Base-by-base conservation (phyloP, 768 basidiomycete species). In the Leccinum incarnatum region DNA sequence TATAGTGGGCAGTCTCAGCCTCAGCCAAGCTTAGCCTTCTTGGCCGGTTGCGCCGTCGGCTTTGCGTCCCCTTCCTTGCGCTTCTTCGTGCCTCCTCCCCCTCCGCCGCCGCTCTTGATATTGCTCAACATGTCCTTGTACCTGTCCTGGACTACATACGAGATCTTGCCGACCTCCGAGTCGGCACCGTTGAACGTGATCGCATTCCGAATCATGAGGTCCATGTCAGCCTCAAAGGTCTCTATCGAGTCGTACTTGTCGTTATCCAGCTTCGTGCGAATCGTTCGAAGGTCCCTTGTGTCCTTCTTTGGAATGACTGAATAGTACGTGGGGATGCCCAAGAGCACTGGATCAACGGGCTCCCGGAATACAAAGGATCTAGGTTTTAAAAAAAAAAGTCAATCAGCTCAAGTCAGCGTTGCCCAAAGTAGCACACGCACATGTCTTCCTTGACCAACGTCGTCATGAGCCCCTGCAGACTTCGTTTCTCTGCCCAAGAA, bases 131-230 rank as follows among this genome's bases (percentile, higher is more conserved):
- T 69, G 53, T 87, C 84, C 63, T 75, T 81, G 64, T 82, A 76
- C 62, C 80, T 83, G 53, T 81, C 76, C 49, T 76, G 77, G 51
- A 87, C 67, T 30, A 70, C 66, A n/a, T 74, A 65, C 8, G 90
- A 82, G 40, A 88, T 75, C 46, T 75, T 68, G 15, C 88, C 92
- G n/a, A 93, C 89, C 57, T 91, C 88, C 3, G 90, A 91, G 48
- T 88, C 86, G 2, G 77, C 76, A 0, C 89, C 90, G 64, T 98
- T 98, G 81, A 97, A 98, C 54, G 81, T 83, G 71, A 90, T 82
- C 15, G 95, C 93, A 69, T 98, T 98, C 59, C 83, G 76, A 58
- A 93, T 74, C 94, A 98, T 96, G 46, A 95, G 80, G 47, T 88
- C 83, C 55, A 95, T 74, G 69, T 98, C 96, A 2, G 86, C 88